phyloP scores from a whole-genome alignment of 306 rosid genomes.

The Rubus idaeus region DNA sequence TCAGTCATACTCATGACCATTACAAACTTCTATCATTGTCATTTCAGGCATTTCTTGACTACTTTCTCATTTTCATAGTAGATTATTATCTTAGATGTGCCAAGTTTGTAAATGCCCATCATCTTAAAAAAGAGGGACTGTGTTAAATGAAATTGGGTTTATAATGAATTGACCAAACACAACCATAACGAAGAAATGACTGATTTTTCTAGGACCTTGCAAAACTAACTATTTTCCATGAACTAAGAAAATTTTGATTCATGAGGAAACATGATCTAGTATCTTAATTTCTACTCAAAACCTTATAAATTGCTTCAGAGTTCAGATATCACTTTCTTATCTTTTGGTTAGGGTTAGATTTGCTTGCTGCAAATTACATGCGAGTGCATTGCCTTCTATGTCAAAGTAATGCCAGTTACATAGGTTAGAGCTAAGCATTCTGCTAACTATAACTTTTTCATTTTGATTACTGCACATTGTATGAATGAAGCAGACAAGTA shows the following conservation, averaged over 20 bases:
- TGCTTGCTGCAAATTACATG: background rate
- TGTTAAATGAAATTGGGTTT: background rate
- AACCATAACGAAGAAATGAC: background rate
- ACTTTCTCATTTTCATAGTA: background rate
- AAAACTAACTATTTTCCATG: too few relatives aligned
- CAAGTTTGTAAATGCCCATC: background rate
- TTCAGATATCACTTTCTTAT: background rate
- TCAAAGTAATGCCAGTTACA: background rate
- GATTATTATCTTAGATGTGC: background rate
- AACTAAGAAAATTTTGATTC: background rate
- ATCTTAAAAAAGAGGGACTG: background rate
- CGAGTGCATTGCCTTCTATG: background rate
- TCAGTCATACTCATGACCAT: conserved; percentile 18
- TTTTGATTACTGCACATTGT: background rate
- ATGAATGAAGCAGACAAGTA: background rate
- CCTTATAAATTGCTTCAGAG: background rate
- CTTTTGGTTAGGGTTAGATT: background rate
- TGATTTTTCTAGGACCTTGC: background rate
- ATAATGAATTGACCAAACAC: background rate
- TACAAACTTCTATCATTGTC: background rate
- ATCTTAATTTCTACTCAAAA: background rate
- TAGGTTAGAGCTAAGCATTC: background rate
- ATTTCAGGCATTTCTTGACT: background rate
- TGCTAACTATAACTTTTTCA: background rate
- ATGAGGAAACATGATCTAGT: background rate